A percentile compares a stretch with the other conserved stretches of the same genome.
Evolutionary conservation across 345 rosid genomes (phyloP).

Genomic region (Eucalyptus erythrocorys): DNA sequence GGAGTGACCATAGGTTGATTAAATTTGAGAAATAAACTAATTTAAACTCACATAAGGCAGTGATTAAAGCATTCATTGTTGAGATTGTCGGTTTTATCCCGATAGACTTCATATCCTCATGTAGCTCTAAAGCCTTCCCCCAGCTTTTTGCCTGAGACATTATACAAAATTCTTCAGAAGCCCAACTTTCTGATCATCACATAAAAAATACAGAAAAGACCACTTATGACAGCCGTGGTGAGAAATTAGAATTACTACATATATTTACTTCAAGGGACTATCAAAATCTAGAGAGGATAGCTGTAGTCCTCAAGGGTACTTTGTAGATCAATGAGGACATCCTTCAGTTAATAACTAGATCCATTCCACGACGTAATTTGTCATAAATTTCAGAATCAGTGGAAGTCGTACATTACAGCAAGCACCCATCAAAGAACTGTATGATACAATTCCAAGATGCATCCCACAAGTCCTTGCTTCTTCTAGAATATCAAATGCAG

Average conservation of each 20-base stretch:
- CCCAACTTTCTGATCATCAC: background rate
- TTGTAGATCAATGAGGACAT: background rate
- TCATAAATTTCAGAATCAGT: background rate
- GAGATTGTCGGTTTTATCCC: constrained; percentile 65
- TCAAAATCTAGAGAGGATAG: background rate
- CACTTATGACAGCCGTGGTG: background rate
- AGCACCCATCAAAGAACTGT: constrained; percentile 99
- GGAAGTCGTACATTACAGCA: constrained; percentile 70
- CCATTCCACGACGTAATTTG: background rate
- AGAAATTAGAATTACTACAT: background rate
- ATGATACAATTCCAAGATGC: constrained; percentile 58
- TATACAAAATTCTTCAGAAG: background rate
- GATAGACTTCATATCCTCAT: constrained; percentile 54
- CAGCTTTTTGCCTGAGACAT: constrained; percentile 67
- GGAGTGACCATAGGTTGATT: background rate
- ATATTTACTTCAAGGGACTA: background rate
- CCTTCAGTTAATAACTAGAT: background rate
- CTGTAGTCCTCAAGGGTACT: background rate
- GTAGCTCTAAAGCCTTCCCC: constrained; percentile 77
- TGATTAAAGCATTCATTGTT: constrained; percentile 79
- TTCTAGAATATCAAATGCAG: constrained; percentile 58
- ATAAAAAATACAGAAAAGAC: background rate
- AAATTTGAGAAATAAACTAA: background rate
- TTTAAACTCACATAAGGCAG: constrained; percentile 69
- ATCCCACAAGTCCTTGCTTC: constrained; percentile 57